Evolutionary conservation across 2,329 filamentous ascomycete species (phyloP).

Genomic region (Colletotrichum zoysiae): DNA sequence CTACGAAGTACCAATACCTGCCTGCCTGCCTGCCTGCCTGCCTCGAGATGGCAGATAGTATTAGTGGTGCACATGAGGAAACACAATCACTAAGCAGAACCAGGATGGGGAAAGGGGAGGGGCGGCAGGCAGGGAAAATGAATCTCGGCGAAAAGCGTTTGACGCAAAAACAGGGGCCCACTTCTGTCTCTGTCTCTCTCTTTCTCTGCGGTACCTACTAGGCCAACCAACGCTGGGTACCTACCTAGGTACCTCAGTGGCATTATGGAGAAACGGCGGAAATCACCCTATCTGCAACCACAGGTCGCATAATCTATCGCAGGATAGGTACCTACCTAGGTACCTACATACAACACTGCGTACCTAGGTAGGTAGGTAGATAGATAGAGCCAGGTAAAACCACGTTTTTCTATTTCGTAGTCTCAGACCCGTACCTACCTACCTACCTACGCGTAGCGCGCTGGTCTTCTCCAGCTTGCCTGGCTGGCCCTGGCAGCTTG

Average conservation of each 20-base stretch:
- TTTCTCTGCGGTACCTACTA: background rate
- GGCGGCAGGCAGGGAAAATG: background rate
- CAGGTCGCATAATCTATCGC: conserved; percentile 9
- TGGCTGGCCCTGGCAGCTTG: conserved; percentile 19
- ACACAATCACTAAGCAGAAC: conserved; percentile 13
- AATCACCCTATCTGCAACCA: conserved; percentile 37
- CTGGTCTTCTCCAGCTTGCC: background rate
- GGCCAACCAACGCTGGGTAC: conserved; percentile 15
- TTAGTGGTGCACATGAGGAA: conserved; percentile 1
- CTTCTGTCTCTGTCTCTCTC: too few relatives aligned
- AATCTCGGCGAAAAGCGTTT: conserved; percentile 30
- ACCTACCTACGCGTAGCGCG: too few relatives aligned
- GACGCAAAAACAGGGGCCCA: background rate
- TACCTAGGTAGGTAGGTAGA: too few relatives aligned
- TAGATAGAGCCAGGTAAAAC: conserved; percentile 11
- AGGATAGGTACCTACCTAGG: background rate
- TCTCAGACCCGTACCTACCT: background rate
- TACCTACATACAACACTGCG: too few relatives aligned
- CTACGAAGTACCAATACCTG: background rate
- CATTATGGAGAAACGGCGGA: conserved; percentile 21
- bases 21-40: background rate
- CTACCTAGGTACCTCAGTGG: background rate
- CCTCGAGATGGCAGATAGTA: background rate
- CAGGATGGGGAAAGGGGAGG: background rate
- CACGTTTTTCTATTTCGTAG: conserved; percentile 11